Base-by-base conservation (phyloP, 306 rosid species). In the Rosa multiflora region DNA sequence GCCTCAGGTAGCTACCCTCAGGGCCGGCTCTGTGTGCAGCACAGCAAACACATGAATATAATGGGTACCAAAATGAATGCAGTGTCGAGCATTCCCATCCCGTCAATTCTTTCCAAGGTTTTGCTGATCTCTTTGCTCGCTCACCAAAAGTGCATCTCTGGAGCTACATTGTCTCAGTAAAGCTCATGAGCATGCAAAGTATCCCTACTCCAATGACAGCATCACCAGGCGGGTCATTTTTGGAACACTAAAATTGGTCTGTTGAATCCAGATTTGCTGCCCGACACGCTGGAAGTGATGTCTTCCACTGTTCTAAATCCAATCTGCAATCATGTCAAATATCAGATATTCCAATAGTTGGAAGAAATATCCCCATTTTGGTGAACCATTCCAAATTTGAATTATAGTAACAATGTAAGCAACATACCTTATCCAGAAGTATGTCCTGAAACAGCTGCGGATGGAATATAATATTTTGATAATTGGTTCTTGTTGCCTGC, bases 361-460 rank as follows among this genome's bases (percentile, higher is more conserved):
- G 43, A 18, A 23, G 14, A 67, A 21, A 69, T 78, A 80, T 67
- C 23, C 26, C 49, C 66, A 58, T 64, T 3, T 62, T 49, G 13
- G 8, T 26, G 13, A 26, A 17, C 56, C 35, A 26, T 63, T 73
- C 71, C 69, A 47, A 14, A 10, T 52, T 80, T 20, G 11, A 84
- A 72, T 37, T 67, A 49, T 14, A 51, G 23, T 43, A 40, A 26
- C 75, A 74, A 37, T 13, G 11, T 55, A 55, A 39, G 71, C 11
- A 39, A 48, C 86, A 47, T 82, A 95, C 99, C 92, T 90, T 95
- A 74, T 95, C 99, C 52, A 95, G 88, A 55, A 95, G 92, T 77
- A 95, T 85, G 40, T 95, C 98, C 81, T 88, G 91, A 82, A 91
- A 94, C 72, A 76, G 40, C 14, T 46, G 83, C 8, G 98, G 97